Evolutionary conservation across 2,329 filamentous ascomycete genomes (phyloP).

Genomic region (Sclerotinia minor): DNA sequence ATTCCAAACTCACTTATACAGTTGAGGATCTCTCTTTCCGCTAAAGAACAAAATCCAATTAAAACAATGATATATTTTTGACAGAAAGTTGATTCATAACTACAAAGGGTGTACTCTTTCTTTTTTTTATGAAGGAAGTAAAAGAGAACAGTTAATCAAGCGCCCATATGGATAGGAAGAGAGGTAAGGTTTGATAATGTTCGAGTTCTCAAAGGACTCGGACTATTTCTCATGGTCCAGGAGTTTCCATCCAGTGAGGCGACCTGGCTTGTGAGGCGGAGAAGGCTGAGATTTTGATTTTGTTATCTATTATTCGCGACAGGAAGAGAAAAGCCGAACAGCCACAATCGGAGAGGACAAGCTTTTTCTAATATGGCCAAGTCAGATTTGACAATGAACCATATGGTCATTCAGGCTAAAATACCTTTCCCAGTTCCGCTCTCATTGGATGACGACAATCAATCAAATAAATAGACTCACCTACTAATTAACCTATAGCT

Average conservation of each 20-base stretch:
- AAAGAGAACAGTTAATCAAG: neutral
- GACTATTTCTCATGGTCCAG: neutral
- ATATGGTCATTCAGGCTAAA: no score
- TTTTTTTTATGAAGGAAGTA: slow-evolving; percentile 6
- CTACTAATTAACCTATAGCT: no score
- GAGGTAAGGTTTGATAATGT: slow-evolving; percentile 5
- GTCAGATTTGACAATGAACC: no score
- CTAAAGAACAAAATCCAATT: slow-evolving; percentile 36
- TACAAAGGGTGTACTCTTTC: neutral
- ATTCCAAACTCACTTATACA: slow-evolving; percentile 36
- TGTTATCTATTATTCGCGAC: neutral
- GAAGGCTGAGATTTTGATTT: neutral
- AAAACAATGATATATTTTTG: slow-evolving; percentile 26
- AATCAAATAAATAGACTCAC: no score
- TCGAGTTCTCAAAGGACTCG: slow-evolving; percentile 1
- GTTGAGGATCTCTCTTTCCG: slow-evolving; percentile 25
- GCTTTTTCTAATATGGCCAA: no score
- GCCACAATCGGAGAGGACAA: no score
- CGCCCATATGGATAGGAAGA: neutral
- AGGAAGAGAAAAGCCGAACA: no score
- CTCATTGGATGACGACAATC: no score
- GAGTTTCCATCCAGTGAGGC: neutral
- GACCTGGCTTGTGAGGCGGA: slow-evolving; percentile 23
- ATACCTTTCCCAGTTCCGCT: no score
- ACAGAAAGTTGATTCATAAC: slow-evolving; percentile 15